Conservation (phyloP, 2,329 filamentous ascomycete genomes). For the Aspergillus fischeri region DNA sequence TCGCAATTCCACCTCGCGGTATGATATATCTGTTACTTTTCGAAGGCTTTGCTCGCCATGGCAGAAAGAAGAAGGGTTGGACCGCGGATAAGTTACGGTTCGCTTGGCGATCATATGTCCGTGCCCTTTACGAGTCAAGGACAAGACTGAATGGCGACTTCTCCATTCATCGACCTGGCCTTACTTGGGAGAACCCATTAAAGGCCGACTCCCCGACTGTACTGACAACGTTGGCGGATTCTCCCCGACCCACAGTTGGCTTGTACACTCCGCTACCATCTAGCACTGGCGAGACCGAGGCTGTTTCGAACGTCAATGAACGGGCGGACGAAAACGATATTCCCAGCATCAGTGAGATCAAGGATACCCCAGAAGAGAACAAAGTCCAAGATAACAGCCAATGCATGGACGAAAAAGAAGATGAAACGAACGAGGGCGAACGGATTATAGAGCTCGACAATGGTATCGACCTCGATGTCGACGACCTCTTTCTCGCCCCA, state of each 20-base stretch:
- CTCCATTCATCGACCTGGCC: conserved; percentile 10
- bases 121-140: conserved; percentile 35
- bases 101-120: conserved; percentile 63
- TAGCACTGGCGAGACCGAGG: not conserved
- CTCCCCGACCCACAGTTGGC: conserved; percentile 10
- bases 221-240: conserved; percentile 1
- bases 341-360: not conserved
- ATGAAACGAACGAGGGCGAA: not conserved
- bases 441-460: not conserved
- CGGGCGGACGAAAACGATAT: not conserved
- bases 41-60: conserved; percentile 74
- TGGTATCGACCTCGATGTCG: conserved; percentile 9
- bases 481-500: conserved; percentile 10
- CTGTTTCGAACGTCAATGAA: not conserved
- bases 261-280: conserved; percentile 26
- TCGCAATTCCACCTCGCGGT: conserved; percentile 65
- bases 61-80: conserved; percentile 67
- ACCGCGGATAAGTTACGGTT: conserved; percentile 62
- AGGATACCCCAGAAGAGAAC: conserved; percentile 4
- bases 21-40: conserved; percentile 77
- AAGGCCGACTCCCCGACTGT: conserved; percentile 6
- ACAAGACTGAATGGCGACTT: conserved; percentile 21
- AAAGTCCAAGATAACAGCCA: not conserved
- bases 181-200: conserved; percentile 31
- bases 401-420: not conserved